These are phyloP conservation scores for Hypoxylon sp. DNA, from an alignment of 2,329 filamentous ascomycete genomes.

Conservation along the genomic window DNA sequence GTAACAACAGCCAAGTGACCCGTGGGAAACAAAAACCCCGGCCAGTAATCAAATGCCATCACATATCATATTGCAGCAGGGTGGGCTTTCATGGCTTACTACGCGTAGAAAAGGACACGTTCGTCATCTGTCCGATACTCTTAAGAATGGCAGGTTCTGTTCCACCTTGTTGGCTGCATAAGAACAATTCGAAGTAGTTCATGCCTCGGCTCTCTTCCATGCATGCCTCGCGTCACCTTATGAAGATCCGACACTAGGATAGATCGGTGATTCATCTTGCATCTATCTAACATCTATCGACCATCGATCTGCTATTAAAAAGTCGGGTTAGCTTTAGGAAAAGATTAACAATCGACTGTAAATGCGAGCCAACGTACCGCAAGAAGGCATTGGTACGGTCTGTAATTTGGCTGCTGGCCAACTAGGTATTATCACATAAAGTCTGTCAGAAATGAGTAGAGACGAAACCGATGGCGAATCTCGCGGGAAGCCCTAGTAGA, in stretches of 20 bases:
- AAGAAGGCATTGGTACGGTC: neutral
- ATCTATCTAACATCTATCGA: neutral
- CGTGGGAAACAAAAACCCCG: conserved; percentile 4
- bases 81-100: neutral
- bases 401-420: neutral
- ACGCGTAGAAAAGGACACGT: neutral
- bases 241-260: neutral
- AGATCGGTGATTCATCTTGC: neutral
- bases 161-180: neutral
- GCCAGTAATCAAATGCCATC: conserved; percentile 9
- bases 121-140: neutral
- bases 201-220: neutral
- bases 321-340: neutral
- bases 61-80: conserved; percentile 23
- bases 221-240: neutral
- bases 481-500: neutral
- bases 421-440: neutral
- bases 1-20: conserved; percentile 9
- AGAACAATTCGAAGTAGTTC: neutral
- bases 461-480: conserved; percentile 4
- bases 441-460: neutral
- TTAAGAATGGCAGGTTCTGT: neutral
- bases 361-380: neutral
- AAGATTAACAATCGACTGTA: neutral
- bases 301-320: neutral